A percentile compares a stretch with the other conserved stretches of the same genome.
Conservation (phyloP, 805 yeast species). For the Suhomyces vadensis region DNA sequence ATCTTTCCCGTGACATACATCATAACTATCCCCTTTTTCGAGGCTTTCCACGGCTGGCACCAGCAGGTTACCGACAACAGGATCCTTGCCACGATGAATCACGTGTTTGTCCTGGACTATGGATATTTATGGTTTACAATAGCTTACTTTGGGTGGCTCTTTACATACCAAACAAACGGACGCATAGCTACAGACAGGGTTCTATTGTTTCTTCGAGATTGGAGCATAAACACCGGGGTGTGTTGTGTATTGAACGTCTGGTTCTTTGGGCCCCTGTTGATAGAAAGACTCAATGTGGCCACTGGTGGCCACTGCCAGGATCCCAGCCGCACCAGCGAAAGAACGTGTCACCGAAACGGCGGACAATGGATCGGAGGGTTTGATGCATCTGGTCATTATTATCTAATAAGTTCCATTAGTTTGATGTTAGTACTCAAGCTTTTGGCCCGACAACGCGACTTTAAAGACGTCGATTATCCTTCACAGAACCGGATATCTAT, state of each 20-base stretch:
- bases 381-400: slow-evolving; percentile 56
- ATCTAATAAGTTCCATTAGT: slow-evolving; percentile 45
- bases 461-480: slow-evolving; percentile 5
- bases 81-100: slow-evolving; percentile 19
- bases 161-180: slow-evolving; percentile 8
- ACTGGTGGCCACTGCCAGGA: slow-evolving; percentile 42
- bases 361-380: slow-evolving; percentile 33
- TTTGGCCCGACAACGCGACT: slow-evolving; percentile 1
- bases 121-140: slow-evolving; percentile 35
- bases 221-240: slow-evolving; percentile 12
- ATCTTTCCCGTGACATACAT: slow-evolving; percentile 16
- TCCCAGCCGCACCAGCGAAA: slow-evolving; percentile 11
- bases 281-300: slow-evolving; percentile 25
- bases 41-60: slow-evolving; percentile 14
- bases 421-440: slow-evolving; percentile 28
- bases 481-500: slow-evolving; percentile 6
- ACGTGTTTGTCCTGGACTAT: slow-evolving; percentile 23
- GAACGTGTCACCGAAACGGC: not conserved
- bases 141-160: slow-evolving; percentile 16
- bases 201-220: slow-evolving; percentile 10
- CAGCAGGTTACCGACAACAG: slow-evolving; percentile 13
- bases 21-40: slow-evolving; percentile 24
- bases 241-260: slow-evolving; percentile 21
- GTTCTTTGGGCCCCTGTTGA: slow-evolving; percentile 37
- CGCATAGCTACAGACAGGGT: slow-evolving; percentile 7